phyloP scores from a whole-genome alignment of 805 yeast species.

The Clavispora carvajalis region DNA sequence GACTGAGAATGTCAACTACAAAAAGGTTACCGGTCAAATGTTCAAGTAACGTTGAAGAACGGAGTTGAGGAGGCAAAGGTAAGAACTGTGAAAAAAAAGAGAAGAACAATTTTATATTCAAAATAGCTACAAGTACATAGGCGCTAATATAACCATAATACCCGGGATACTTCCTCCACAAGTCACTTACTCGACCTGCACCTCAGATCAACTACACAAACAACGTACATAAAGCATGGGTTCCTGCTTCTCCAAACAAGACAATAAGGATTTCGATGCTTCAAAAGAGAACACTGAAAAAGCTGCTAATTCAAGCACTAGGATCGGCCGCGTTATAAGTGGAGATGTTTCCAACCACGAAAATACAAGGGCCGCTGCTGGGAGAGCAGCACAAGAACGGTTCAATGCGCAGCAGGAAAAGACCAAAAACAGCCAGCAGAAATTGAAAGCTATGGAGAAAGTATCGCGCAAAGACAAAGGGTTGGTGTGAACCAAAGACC shows the following conservation, averaged over 20 bases:
- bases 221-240: constrained; percentile 9
- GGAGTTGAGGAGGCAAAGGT: background rate
- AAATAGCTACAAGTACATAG: background rate
- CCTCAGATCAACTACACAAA: background rate
- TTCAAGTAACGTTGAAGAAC: constrained; percentile 2
- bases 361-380: constrained; percentile 25
- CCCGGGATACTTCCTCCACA: background rate
- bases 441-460: constrained; percentile 26
- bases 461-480: constrained; percentile 31
- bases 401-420: constrained; percentile 25
- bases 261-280: background rate
- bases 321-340: constrained; percentile 15
- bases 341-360: constrained; percentile 1
- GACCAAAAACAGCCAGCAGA: constrained; percentile 22
- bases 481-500: constrained; percentile 10
- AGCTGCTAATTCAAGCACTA: background rate
- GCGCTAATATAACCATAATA: background rate
- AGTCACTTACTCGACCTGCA: too few species aligned
- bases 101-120: background rate
- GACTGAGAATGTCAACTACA: constrained; percentile 26
- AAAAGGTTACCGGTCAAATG: constrained; percentile 15
- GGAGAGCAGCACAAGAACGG: constrained; percentile 36
- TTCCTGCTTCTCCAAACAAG: constrained; percentile 13
- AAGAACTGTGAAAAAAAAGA: background rate
- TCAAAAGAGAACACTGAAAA: background rate